phyloP scores from a whole-genome alignment of 768 basidiomycete species.

The Pulveroboletus sp. region DNA sequence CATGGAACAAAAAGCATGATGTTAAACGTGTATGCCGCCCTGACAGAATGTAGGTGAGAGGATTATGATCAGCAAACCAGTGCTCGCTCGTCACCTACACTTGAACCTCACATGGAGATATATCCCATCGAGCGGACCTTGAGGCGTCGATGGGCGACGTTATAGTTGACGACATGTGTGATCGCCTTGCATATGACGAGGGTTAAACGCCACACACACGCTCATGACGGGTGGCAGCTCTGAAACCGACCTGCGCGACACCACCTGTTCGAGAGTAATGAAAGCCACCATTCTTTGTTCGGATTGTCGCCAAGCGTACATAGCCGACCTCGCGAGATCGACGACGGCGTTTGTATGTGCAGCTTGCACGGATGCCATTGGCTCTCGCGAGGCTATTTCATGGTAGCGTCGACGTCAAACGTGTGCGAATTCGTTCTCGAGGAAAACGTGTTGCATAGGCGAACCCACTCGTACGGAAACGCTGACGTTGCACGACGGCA shows the following conservation, averaged over 20 bases:
- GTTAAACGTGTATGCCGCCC: constrained; percentile 5
- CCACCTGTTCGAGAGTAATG: constrained; percentile 2
- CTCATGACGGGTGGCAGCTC: constrained; percentile 13
- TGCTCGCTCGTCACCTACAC: constrained; percentile 7
- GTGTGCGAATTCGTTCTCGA: background rate
- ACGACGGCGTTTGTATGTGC: background rate
- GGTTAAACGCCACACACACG: constrained; percentile 4
- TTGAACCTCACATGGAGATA: background rate
- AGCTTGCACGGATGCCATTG: background rate
- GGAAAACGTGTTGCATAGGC: background rate
- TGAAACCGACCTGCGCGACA: constrained; percentile 7
- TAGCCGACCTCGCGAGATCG: constrained; percentile 15
- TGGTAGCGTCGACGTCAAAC: background rate
- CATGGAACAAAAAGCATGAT: constrained; percentile 4
- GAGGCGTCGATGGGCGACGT: constrained; percentile 4
- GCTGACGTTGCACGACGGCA: background rate
- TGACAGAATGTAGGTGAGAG: background rate
- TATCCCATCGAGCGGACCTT: constrained; percentile 17
- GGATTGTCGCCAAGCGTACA: constrained; percentile 6
- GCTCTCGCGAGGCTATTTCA: background rate
- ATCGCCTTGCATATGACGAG: background rate
- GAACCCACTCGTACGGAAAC: constrained; percentile 2
- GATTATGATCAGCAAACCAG: constrained; percentile 11
- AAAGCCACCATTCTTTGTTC: constrained; percentile 4
- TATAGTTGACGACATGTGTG: background rate